Conservation (phyloP, 192 early-diverging fungal genomes). For the Chytriomyces sp. region DNA sequence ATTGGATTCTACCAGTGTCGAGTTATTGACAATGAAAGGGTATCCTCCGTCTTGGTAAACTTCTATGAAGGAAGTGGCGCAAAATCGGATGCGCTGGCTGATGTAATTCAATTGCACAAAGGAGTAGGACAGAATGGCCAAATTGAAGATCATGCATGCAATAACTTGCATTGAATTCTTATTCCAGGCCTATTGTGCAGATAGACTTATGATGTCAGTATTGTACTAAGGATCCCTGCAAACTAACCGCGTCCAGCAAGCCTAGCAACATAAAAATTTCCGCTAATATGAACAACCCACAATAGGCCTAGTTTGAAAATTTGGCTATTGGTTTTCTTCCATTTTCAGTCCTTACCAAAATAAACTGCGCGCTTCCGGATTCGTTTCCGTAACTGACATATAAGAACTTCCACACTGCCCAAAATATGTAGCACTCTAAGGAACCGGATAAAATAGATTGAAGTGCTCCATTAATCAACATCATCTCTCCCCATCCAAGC, state of each 20-base stretch:
- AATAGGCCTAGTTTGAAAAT: neutral
- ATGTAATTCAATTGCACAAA: constrained; percentile 31
- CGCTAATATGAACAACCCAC: constrained; percentile 1
- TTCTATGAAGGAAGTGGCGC: neutral
- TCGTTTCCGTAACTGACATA: constrained; percentile 6
- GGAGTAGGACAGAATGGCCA: constrained; percentile 24
- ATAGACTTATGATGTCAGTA: neutral
- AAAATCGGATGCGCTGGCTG: neutral
- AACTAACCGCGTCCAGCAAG: constrained; percentile 15
- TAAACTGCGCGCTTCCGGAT: constrained; percentile 15
- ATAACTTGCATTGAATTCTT: constrained; percentile 36
- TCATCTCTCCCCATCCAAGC: constrained; percentile 25
- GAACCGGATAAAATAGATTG: constrained; percentile 5
- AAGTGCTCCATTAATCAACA: constrained; percentile 6
- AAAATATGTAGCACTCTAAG: constrained; percentile 16
- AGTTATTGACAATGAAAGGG: neutral
- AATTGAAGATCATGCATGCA: constrained; percentile 24
- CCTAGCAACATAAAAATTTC: constrained; percentile 21
- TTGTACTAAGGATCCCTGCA: neutral
- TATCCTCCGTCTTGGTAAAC: constrained; percentile 1
- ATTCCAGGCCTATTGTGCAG: constrained; percentile 22
- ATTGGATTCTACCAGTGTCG: neutral
- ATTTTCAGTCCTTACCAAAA: constrained; percentile 8
- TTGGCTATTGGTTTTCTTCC: neutral
- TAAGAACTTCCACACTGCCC: constrained; percentile 28